Percentiles rank a stretch among this genome's conserved stretches.
phyloP scores from a whole-genome alignment of 441 rosid species.

The Croton laevigatus region DNA sequence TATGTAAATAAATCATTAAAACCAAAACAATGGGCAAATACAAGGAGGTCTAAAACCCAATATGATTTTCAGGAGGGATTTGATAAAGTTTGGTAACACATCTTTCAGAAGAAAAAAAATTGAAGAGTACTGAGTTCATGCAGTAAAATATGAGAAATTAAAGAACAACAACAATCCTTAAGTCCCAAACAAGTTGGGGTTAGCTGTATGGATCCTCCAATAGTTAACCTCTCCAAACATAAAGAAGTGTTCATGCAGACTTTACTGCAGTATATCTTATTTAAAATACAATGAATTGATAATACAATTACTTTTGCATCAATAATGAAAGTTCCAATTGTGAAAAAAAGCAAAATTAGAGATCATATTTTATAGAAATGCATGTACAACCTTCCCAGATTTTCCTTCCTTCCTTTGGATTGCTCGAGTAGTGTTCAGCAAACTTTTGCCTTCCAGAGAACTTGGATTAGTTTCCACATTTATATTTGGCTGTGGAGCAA shows the following conservation, averaged over 20 bases:
- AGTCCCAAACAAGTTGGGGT: no score
- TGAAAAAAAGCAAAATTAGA: conserved; percentile 1
- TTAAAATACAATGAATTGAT: no score
- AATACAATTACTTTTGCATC: neutral
- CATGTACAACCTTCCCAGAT: conserved; percentile 66
- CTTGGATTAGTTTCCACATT: conserved; percentile 68
- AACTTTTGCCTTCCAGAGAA: conserved; percentile 18
- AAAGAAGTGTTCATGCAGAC: neutral
- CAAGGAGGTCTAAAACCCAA: neutral
- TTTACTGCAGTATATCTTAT: neutral
- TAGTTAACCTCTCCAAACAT: no score
- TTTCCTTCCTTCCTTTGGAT: conserved; percentile 98
- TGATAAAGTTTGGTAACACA: no score
- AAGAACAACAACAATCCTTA: no score
- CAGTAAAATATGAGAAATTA: neutral
- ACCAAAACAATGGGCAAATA: neutral
- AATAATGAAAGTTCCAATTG: neutral
- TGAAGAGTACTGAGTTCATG: neutral
- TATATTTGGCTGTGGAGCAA: conserved; percentile 81
- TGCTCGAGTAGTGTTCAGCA: conserved; percentile 72
- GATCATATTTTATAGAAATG: neutral
- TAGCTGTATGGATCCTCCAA: no score
- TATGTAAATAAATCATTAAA: neutral
- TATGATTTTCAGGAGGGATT: neutral
- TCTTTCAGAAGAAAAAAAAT: neutral